These are phyloP conservation scores for Salvia miltiorrhiza DNA, from an alignment of 257 asterid species.

Conservation along the genomic window DNA sequence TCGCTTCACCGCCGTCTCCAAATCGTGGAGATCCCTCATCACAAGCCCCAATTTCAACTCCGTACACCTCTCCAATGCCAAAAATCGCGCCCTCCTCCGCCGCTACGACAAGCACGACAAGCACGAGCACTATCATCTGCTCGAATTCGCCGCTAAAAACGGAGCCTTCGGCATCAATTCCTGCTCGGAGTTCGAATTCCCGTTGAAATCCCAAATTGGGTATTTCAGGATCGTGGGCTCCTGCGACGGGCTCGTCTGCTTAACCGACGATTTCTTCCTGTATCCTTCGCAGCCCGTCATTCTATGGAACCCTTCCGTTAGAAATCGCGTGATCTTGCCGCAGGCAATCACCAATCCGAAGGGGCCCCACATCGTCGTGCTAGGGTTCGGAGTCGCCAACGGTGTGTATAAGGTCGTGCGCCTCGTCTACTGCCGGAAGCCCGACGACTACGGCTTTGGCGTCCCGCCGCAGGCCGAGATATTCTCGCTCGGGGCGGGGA, in stretches of 20 bases:
- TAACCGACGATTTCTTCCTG: constrained; percentile 42
- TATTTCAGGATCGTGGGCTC: constrained; percentile 55
- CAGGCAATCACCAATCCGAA: constrained; percentile 25
- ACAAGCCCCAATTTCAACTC: constrained; percentile 37
- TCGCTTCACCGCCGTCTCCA: constrained; percentile 41
- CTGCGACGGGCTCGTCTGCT: constrained; percentile 55
- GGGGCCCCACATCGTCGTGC: constrained; percentile 25
- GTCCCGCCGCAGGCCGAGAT: constrained; percentile 46
- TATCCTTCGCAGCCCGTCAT: constrained; percentile 13
- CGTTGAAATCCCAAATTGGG: constrained; percentile 37
- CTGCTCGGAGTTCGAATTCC: constrained; percentile 29
- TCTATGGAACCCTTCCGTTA: constrained; percentile 57
- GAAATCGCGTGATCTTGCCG: constrained; percentile 32
- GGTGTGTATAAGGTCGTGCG: constrained; percentile 55
- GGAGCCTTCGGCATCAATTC: constrained; percentile 20
- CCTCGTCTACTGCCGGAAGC: constrained; percentile 33
- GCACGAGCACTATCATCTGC: constrained; percentile 34
- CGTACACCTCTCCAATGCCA: constrained; percentile 30
- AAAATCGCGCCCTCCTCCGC: constrained; percentile 31
- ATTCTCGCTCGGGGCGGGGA: constrained; percentile 30
- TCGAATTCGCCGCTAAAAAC: constrained; percentile 1
- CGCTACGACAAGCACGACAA: constrained; percentile 28
- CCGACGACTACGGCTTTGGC: constrained; percentile 2
- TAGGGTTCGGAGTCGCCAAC: constrained; percentile 47
- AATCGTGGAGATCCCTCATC: constrained; percentile 51